phyloP scores from a whole-genome alignment of 306 rosid species.

The Cucurbita moschata region DNA sequence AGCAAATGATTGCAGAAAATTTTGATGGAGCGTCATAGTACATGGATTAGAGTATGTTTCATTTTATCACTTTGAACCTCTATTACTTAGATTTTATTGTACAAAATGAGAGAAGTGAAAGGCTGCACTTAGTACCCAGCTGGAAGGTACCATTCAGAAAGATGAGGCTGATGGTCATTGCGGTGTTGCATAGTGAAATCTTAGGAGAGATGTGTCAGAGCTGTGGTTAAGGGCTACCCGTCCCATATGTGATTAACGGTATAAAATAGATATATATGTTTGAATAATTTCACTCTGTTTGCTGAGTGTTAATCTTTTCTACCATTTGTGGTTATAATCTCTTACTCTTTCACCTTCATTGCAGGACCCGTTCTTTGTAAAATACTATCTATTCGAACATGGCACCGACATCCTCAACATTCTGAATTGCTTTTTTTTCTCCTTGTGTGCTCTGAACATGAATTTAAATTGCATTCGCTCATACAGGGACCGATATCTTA shows the following conservation, averaged over 20 bases:
- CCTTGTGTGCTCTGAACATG: neutral
- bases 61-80: neutral
- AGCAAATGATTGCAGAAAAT: neutral
- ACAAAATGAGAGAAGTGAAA: neutral
- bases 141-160: constrained; percentile 4
- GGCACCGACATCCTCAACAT: neutral
- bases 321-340: neutral
- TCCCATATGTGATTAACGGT: neutral
- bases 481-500: neutral
- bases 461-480: neutral
- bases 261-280: neutral
- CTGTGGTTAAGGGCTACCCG: neutral
- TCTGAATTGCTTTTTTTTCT: neutral
- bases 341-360: neutral
- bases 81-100: neutral
- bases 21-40: neutral
- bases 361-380: neutral
- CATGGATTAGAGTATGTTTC: neutral
- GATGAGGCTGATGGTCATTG: constrained; percentile 4
- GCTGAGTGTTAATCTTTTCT: neutral
- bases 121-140: neutral
- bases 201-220: neutral
- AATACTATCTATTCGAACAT: neutral
- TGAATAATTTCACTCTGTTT: neutral
- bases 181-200: neutral